These are phyloP conservation scores for Daldinia childiae DNA, from an alignment of 495 filamentous ascomycete species.

Conservation along the genomic window DNA sequence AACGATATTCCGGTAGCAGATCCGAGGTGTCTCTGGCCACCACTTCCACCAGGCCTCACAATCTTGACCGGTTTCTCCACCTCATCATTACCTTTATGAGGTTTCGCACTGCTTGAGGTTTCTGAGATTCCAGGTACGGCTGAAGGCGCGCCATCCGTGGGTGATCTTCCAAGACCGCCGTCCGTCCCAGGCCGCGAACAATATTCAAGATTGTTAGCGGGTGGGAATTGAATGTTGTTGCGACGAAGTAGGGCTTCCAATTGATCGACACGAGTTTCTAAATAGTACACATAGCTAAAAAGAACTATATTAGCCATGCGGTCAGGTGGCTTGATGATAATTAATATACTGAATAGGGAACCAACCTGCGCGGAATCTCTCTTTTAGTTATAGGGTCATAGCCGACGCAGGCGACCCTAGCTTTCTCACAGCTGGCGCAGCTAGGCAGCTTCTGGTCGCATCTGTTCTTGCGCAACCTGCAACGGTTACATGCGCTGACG, in stretches of 20 bases:
- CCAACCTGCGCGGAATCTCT: slow-evolving; percentile 84
- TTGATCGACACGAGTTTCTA: slow-evolving; percentile 85
- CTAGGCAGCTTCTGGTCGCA: slow-evolving; percentile 92
- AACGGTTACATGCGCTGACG: slow-evolving; percentile 94
- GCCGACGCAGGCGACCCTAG: slow-evolving; percentile 85
- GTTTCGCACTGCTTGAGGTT: slow-evolving; percentile 39
- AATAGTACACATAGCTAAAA: slow-evolving; percentile 88
- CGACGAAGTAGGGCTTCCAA: slow-evolving; percentile 80
- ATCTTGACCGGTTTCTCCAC: slow-evolving; percentile 73
- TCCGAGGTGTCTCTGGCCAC: slow-evolving; percentile 80
- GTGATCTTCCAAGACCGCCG: slow-evolving; percentile 53
- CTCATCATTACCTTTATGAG: slow-evolving; percentile 64
- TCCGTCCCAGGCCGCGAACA: slow-evolving; percentile 64
- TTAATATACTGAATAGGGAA: slow-evolving; percentile 18
- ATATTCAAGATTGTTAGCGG: slow-evolving; percentile 80
- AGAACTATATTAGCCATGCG: slow-evolving; percentile 30
- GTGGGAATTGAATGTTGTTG: slow-evolving; percentile 75
- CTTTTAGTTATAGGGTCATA: slow-evolving; percentile 96
- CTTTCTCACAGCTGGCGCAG: slow-evolving; percentile 91
- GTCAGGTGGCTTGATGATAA: slow-evolving; percentile 4
- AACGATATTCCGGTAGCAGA: slow-evolving; percentile 94
- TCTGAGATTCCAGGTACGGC: slow-evolving; percentile 41
- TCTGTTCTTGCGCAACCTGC: slow-evolving; percentile 89
- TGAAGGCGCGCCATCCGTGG: slow-evolving; percentile 49
- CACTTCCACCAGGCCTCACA: slow-evolving; percentile 80